These are phyloP conservation scores for Calonectria crousiana DNA, from an alignment of 2,329 filamentous ascomycete genomes.

Conservation along the genomic window DNA sequence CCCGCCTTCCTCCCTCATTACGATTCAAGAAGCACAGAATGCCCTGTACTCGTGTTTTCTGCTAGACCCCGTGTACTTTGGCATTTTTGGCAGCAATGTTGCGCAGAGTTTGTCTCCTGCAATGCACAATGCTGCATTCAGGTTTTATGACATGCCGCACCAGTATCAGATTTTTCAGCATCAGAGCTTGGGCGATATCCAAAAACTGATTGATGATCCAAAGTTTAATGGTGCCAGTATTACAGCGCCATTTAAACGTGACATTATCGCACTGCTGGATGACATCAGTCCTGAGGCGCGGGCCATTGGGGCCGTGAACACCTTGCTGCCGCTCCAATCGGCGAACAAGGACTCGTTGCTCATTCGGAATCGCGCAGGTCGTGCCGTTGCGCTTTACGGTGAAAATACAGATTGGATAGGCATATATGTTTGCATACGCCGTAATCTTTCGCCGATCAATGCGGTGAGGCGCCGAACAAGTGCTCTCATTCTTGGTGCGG, in stretches of 20 bases:
- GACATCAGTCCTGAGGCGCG: conserved; percentile 71
- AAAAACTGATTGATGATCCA: conserved; percentile 46
- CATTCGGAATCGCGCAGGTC: conserved; percentile 66
- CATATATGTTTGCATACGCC: conserved; percentile 69
- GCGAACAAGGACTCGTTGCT: conserved; percentile 38
- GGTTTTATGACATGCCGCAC: conserved; percentile 26
- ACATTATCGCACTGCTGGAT: conserved; percentile 68
- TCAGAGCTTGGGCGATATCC: background rate
- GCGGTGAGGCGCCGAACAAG: conserved; percentile 55
- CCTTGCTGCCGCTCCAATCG: conserved; percentile 69
- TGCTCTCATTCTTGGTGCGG: conserved; percentile 61
- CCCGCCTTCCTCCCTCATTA: background rate
- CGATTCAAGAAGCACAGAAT: conserved; percentile 27
- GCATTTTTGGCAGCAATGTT: conserved; percentile 29
- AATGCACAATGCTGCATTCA: conserved; percentile 28
- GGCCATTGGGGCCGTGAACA: conserved; percentile 74
- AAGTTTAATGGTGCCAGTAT: conserved; percentile 72
- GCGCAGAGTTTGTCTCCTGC: conserved; percentile 21
- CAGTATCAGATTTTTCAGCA: conserved; percentile 14
- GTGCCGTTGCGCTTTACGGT: conserved; percentile 69
- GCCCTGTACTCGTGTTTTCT: conserved; percentile 26
- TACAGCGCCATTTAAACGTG: conserved; percentile 72
- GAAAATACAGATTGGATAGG: conserved; percentile 78
- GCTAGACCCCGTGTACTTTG: conserved; percentile 21
- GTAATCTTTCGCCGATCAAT: conserved; percentile 71